These are phyloP conservation scores for Tricholoma hemisulphureum DNA, from an alignment of 768 basidiomycete species.

Conservation along the genomic window DNA sequence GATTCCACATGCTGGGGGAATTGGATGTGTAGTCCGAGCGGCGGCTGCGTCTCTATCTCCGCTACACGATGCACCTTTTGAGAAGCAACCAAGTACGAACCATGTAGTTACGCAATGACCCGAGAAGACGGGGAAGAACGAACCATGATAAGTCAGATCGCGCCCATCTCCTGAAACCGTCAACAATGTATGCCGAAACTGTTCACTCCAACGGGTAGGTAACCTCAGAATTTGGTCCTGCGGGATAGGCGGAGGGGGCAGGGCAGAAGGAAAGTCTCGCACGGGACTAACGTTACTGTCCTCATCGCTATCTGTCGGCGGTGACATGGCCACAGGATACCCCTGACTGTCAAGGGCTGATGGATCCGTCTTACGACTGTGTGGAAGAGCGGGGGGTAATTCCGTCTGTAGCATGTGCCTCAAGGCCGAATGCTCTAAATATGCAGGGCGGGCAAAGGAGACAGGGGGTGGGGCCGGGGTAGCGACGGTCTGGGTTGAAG, in stretches of 20 bases:
- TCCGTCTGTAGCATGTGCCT: constrained; percentile 68
- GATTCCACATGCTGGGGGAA: constrained; percentile 85
- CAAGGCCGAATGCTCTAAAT: constrained; percentile 75
- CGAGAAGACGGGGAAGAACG: constrained; percentile 8
- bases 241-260: constrained; percentile 26
- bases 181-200: constrained; percentile 56
- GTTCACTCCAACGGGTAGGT: constrained; percentile 79
- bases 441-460: constrained; percentile 65
- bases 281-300: constrained; percentile 56
- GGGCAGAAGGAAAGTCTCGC: constrained; percentile 34
- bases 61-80: constrained; percentile 46
- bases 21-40: constrained; percentile 71
- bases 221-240: constrained; percentile 50
- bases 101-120: constrained; percentile 3
- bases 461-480: constrained; percentile 30
- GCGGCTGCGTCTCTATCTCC: constrained; percentile 84
- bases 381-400: constrained; percentile 35
- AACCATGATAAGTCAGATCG: constrained; percentile 72
- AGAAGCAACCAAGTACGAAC: constrained; percentile 4
- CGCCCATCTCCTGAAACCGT: constrained; percentile 69
- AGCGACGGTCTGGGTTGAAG: constrained; percentile 28
- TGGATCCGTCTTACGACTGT: constrained; percentile 38
- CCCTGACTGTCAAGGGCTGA: constrained; percentile 15
- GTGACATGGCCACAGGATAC: constrained; percentile 34
- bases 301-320: constrained; percentile 63